phyloP scores from a whole-genome alignment of 2,329 filamentous ascomycete species.

The Raffaelea albimanens region DNA sequence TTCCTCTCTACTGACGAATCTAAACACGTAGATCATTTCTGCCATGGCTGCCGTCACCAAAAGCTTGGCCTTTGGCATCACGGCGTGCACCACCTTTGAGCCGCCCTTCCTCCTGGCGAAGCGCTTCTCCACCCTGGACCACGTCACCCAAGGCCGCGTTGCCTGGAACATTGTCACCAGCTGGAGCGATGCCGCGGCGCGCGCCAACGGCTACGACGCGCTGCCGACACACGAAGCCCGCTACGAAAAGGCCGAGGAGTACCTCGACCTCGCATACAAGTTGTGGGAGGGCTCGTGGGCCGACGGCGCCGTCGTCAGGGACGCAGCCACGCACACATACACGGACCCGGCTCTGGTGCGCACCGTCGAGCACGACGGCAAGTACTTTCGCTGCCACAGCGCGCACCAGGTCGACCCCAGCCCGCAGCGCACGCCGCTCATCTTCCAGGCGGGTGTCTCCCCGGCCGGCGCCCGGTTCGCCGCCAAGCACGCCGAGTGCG shows the following conservation, averaged over 20 bases:
- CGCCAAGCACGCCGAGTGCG: conserved; percentile 13
- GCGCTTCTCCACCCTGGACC: conserved; percentile 10
- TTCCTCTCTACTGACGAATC: too few relatives aligned
- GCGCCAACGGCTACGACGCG: conserved; percentile 9
- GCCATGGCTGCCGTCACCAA: conserved; percentile 12
- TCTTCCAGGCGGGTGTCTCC: conserved; percentile 14
- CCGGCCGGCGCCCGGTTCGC: conserved; percentile 12
- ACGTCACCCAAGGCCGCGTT: conserved; percentile 9
- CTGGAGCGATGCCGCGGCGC: conserved; percentile 11
- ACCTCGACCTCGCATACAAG: conserved; percentile 14
- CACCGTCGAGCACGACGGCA: conserved; percentile 5
- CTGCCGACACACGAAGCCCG: conserved; percentile 13
- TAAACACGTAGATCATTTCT: conserved; percentile 5
- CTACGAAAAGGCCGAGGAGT: conserved; percentile 13
- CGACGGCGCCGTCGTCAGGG: conserved; percentile 5
- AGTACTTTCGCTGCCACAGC: conserved; percentile 1
- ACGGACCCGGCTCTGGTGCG: conserved; percentile 5
- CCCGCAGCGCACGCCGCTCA: conserved; percentile 10
- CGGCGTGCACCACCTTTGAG: conserved; percentile 6
- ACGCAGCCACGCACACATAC: background rate
- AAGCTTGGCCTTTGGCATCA: conserved; percentile 9
- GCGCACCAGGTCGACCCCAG: conserved; percentile 4
- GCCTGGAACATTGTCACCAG: conserved; percentile 15
- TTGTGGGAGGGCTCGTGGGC: conserved; percentile 9
- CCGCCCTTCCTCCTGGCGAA: conserved; percentile 7